Evolutionary conservation across 2,329 filamentous ascomycete genomes (phyloP), one percentile per base, ranked within the genome.

Genomic region (Penicillium sp.): DNA sequence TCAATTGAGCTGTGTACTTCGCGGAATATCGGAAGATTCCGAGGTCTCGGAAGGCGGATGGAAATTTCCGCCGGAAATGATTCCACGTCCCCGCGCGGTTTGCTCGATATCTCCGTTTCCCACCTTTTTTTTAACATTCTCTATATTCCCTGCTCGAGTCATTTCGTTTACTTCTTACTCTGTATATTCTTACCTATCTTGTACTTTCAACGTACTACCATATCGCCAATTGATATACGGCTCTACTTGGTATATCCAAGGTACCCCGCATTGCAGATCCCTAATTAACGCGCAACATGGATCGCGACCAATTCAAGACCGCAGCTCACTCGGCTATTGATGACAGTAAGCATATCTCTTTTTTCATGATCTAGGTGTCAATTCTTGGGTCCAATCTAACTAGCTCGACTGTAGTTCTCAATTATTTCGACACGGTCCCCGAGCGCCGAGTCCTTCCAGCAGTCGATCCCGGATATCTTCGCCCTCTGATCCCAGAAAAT

Each of bases 381-480:
- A 4, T 35, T 13, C 13, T 41, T 14, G 3, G 2, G 0, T n/a
- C 14, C 43, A 16, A 41, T 14, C 41, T 42, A 9, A 41, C 53
- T 44, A 55, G 39, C 36, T 11, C 38, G 18, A 9, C 6, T 16
- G 18, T 66, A 94, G 90, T 97, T 67, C 85, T 90, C 67, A 80
- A 85, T 50, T 96, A 97, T 78, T 93, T 94, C 69, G 85, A 92
- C 58, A 88, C 79, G 19, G 80, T 97, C 51, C 78, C 84, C 46
- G 78, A 83, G 2, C 84, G 85, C 16, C 84, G 84, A 42, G 91
- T 96, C 35, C 78, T 95, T 8, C 88, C 92, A 11, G 83, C 83
- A 49, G 87, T 97, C 46, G 78, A 88, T 55, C 93, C 93, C 0
- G 93, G 93, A 52, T 97, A 96, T 71, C 84, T 97, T 9, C 84